phyloP scores from a whole-genome alignment of 768 basidiomycete species.

The Rhizopogon rudus region DNA sequence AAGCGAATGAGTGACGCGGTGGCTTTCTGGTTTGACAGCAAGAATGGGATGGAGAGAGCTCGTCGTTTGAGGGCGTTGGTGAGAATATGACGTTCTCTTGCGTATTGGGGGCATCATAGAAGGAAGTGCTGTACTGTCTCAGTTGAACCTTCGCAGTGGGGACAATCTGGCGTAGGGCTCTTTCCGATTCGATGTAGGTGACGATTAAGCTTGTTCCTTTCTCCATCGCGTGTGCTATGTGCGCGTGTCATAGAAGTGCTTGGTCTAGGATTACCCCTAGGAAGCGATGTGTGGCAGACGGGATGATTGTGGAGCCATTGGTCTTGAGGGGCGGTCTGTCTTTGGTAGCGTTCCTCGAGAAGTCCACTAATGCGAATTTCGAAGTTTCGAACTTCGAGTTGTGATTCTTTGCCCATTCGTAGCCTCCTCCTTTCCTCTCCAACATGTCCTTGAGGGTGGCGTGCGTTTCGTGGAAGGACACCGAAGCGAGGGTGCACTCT shows the following conservation, averaged over 20 bases:
- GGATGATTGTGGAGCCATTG: neutral
- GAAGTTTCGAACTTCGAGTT: constrained; percentile 17
- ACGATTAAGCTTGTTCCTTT: constrained; percentile 12
- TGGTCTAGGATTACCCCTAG: constrained; percentile 5
- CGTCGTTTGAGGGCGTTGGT: neutral
- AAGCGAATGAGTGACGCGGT: neutral
- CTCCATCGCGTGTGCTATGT: neutral
- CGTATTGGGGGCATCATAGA: constrained; percentile 19
- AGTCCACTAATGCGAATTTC: constrained; percentile 17
- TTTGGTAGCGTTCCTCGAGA: neutral
- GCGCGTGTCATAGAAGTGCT: neutral
- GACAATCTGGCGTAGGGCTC: constrained; percentile 19
- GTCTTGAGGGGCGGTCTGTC: neutral
- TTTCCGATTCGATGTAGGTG: constrained; percentile 25
- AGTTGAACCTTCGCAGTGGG: constrained; percentile 12
- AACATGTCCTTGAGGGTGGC: constrained; percentile 22
- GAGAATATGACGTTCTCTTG: neutral
- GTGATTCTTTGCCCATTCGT: constrained; percentile 12
- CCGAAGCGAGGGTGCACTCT: too few relatives aligned
- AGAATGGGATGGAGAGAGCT: neutral
- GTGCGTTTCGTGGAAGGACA: constrained; percentile 3
- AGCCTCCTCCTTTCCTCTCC: constrained; percentile 6
- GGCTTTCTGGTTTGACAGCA: neutral
- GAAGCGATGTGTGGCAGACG: neutral
- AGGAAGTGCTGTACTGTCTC: neutral